phyloP scores from a whole-genome alignment of 2,329 filamentous ascomycete species.

The Chaetomium olivaceum region DNA sequence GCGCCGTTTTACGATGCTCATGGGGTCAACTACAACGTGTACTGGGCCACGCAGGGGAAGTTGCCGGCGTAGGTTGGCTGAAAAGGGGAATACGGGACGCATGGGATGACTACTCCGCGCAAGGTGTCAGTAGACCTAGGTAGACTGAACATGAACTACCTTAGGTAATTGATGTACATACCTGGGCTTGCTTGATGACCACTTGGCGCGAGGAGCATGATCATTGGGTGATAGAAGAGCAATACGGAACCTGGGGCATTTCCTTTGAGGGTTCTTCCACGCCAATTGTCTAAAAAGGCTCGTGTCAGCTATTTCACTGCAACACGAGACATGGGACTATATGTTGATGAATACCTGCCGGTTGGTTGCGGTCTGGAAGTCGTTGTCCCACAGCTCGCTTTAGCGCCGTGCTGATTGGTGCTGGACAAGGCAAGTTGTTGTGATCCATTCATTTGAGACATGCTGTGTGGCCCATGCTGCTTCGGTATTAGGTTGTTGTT shows the following conservation, averaged over 20 bases:
- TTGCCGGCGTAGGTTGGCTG: not conserved
- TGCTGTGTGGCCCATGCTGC: not conserved
- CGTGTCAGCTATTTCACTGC: not conserved
- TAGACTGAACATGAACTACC: too few relatives aligned
- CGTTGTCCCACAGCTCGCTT: not conserved
- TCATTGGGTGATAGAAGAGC: not conserved
- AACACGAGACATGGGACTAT: not conserved
- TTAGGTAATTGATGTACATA: too few relatives aligned
- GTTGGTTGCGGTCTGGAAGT: not conserved
- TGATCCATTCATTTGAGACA: not conserved
- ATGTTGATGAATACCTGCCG: not conserved
- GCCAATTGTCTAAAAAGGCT: not conserved
- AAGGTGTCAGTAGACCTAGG: not conserved
- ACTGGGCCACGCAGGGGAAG: constrained; percentile 36
- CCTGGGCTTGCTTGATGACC: not conserved
- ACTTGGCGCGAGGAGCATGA: not conserved
- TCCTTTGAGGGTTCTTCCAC: not conserved
- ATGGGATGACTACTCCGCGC: not conserved
- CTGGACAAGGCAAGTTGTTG: not conserved
- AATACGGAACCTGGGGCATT: not conserved
- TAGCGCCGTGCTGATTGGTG: not conserved
- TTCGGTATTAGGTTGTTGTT: not conserved
- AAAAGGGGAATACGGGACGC: not conserved
- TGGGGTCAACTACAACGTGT: constrained; percentile 46
- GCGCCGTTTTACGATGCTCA: constrained; percentile 46